Evolutionary conservation across 2,329 filamentous ascomycete genomes (phyloP).

Genomic region (Orbilia blumenaviensis): DNA sequence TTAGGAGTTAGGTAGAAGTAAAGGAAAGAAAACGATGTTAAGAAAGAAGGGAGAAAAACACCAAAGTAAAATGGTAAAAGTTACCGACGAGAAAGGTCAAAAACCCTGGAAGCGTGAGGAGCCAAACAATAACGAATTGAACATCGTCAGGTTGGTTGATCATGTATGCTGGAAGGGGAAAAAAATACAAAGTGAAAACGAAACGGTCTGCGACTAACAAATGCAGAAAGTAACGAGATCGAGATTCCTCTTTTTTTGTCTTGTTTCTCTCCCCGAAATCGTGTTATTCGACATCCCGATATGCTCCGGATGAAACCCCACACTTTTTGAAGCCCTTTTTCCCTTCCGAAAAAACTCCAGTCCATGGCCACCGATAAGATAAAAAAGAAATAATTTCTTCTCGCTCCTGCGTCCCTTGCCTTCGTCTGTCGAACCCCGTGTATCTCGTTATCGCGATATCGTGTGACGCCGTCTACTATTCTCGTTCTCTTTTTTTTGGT

Average conservation of each 20-base stretch:
- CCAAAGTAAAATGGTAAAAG: neutral
- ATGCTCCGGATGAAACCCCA: conserved; percentile 21
- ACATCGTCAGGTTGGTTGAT: neutral
- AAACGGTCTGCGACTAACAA: neutral
- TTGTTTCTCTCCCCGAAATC: no score
- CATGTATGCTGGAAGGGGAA: no score
- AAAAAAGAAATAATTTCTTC: neutral
- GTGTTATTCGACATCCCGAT: conserved; percentile 11
- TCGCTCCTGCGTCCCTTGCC: neutral
- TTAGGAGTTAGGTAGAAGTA: neutral
- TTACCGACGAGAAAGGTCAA: conserved; percentile 2
- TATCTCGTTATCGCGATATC: conserved; percentile 2
- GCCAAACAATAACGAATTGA: neutral
- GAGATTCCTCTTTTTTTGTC: neutral
- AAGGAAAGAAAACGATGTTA: neutral
- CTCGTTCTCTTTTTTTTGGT: conserved; percentile 27
- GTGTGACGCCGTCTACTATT: conserved; percentile 18
- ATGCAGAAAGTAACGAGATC: conserved; percentile 8
- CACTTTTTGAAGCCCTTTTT: conserved; percentile 6
- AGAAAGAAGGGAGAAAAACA: neutral
- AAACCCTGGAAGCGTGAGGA: neutral
- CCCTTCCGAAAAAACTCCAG: conserved; percentile 10
- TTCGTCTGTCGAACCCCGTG: neutral
- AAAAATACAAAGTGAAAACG: neutral
- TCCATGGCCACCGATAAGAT: neutral